phyloP scores from a whole-genome alignment of 2,329 filamentous ascomycete species.

The Leptodontidium sp. region DNA sequence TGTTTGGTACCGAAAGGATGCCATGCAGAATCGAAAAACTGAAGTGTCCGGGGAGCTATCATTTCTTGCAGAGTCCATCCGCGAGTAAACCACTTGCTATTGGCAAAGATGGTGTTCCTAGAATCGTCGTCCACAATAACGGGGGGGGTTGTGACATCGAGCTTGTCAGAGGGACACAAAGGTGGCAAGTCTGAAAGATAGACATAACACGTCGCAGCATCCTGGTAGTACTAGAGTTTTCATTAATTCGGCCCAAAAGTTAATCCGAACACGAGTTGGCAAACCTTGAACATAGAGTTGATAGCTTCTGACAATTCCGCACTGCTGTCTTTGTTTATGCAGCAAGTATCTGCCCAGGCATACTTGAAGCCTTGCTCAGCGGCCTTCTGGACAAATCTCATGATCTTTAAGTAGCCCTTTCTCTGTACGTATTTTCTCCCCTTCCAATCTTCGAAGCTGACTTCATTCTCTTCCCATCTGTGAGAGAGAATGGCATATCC shows the following conservation, averaged over 20 bases:
- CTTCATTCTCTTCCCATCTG: neutral
- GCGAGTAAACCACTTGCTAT: neutral
- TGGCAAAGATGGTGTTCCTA: neutral
- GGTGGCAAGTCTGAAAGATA: neutral
- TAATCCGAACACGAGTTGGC: neutral
- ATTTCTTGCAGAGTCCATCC: neutral
- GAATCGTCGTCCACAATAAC: neutral
- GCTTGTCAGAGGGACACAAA: neutral
- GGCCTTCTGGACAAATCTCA: neutral
- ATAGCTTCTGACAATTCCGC: neutral
- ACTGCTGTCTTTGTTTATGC: neutral
- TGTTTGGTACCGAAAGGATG: neutral
- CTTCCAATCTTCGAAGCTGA: neutral
- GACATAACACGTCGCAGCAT: neutral
- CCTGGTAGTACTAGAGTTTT: neutral
- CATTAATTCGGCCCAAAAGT: neutral
- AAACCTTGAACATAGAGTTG: neutral
- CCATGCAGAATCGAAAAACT: neutral
- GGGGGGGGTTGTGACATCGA: neutral
- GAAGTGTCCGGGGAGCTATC: neutral
- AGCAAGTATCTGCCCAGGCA: neutral
- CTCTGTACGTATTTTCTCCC: neutral
- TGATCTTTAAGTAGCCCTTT: neutral
- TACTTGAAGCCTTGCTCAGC: neutral
- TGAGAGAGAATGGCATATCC: neutral